Evolutionary conservation across 2,329 filamentous ascomycete species (phyloP).

Genomic region (Phyllosticta citrichinensis): DNA sequence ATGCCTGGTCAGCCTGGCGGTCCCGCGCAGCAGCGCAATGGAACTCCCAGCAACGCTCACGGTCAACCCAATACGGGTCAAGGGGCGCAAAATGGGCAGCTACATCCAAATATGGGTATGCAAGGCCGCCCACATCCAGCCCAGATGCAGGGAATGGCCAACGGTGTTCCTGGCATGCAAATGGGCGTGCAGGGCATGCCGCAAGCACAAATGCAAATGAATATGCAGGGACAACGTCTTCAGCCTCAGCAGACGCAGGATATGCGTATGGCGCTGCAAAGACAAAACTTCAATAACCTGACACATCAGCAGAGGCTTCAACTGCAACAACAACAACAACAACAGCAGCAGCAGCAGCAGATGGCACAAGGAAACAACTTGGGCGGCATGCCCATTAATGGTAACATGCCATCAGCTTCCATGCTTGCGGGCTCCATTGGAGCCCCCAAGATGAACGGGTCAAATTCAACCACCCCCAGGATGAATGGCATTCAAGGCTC

Average conservation of each 20-base stretch:
- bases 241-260: constrained; percentile 36
- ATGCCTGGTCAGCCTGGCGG: constrained; percentile 4
- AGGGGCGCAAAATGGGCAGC: constrained; percentile 12
- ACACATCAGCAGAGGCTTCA: constrained; percentile 17
- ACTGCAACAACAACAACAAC: constrained; percentile 13
- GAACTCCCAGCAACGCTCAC: constrained; percentile 26
- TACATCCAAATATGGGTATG: constrained; percentile 20
- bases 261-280: constrained; percentile 27
- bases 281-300: constrained; percentile 19
- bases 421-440: constrained; percentile 3
- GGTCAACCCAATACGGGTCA: constrained; percentile 23
- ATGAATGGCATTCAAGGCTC: constrained; percentile 8
- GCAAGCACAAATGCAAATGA: constrained; percentile 59
- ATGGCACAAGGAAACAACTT: constrained; percentile 7
- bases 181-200: constrained; percentile 42
- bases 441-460: constrained; percentile 2
- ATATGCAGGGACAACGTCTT: constrained; percentile 47
- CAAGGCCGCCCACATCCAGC: constrained; percentile 14
- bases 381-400: neutral
- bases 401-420: constrained; percentile 4
- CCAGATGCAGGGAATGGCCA: constrained; percentile 20
- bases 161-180: constrained; percentile 40
- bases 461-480: neutral
- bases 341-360: constrained; percentile 8
- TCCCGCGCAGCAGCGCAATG: constrained; percentile 30